Base-by-base conservation (phyloP, 148 eudicot genomes). In the Heliosperma pusillum region DNA sequence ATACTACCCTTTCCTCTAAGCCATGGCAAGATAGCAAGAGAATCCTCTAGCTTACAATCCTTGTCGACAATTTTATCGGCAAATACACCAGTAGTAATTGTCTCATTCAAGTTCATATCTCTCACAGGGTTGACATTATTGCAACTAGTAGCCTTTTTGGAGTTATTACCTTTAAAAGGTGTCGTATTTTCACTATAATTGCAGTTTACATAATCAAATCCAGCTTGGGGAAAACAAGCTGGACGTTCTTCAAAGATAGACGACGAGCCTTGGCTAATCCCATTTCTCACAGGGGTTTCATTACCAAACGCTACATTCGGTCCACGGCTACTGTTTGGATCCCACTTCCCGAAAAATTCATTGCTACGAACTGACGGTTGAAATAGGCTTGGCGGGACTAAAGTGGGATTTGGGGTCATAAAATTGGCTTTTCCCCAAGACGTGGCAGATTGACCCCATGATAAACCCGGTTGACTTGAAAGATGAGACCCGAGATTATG, bases 1-100 rank as follows among this genome's bases (percentile, higher is more conserved):
- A 3, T 11, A 47, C 17, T 26, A 42, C 79, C 73, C 69, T 81
- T 87, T 27, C 75, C 73, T 79, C 81, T 84, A 70, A 91, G 89
- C 97, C 97, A 94, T 44, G 94, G 97, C 80, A 89, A 82, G 24
- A 25, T 83, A 42, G 81, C 59, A 10, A 71, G 50, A 71, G 68
- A 77, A 62, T 83, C 86, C 68, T 80, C 85, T 27, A 40, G 27
- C 72, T 79, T 85, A 70, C 75, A 66, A 61, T 78, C 80, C 30
- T 62, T 80, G 67, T 83, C 85, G 24, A 60, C 45, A 63, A 74
- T 66, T 77, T 68, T 74, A 63, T 10, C 64, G 20, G 10, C 11
- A 25, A 10, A 60, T 60, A 60, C 64, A 61, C 65, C 65, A 61
- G 25, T 61, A 22, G 65, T 11, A 77, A 77, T 82, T 50, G 79